Evolutionary conservation across 73 alveolate species (phyloP), one percentile per base, ranked within the genome.

Genomic region (Breviolum minutum): DNA sequence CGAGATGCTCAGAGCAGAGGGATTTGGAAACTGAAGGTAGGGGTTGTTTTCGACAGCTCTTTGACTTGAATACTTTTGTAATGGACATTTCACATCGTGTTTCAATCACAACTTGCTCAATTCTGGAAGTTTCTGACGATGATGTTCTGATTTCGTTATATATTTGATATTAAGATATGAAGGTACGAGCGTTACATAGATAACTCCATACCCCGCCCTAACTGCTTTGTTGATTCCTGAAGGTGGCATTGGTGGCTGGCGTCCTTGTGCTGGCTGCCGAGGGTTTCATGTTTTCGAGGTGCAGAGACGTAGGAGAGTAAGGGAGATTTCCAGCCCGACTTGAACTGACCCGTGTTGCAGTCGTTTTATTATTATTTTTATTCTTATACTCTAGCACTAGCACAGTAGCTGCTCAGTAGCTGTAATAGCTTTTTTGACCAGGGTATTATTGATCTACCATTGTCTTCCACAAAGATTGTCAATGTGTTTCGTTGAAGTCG

Each of bases 241-340:
- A 86, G 94, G 94, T 86, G 29, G 94, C 94, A 6, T 63, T 86
- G 5, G 94, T 86, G 80, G 94, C 94, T 10, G 87, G 86, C 63
- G 89, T 91, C 27, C 11, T 91, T 32, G 80, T 91, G 74, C 29
- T 91, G 97, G 97, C 90, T 2, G 97, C 89, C n/a, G 97, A 91
- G 54, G 97, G 97, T 29, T 91, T 91, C 89, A 91, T 91, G 97
- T 91, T 91, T 79, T 91, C 97, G 26, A 91, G 93, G 93, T n/a
- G 76, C 60, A 13, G 24, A 8, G 26, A 26, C n/a, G 87, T 22
- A 66, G 54, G 54, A 40, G 54, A 0, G 54, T 40, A 40, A 40
- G 54, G 54, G 54, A 17, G 77, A 68, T 4, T 68, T 68, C n/a
- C 17, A 17, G 77, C 24, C 77, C 24, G 17, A 17, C 24, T 68